Percentiles rank a stretch among this genome's conserved stretches.
phyloP scores from a whole-genome alignment of 1,284 basidiomycete genomes.

The Trichosporon coremiiforme region DNA sequence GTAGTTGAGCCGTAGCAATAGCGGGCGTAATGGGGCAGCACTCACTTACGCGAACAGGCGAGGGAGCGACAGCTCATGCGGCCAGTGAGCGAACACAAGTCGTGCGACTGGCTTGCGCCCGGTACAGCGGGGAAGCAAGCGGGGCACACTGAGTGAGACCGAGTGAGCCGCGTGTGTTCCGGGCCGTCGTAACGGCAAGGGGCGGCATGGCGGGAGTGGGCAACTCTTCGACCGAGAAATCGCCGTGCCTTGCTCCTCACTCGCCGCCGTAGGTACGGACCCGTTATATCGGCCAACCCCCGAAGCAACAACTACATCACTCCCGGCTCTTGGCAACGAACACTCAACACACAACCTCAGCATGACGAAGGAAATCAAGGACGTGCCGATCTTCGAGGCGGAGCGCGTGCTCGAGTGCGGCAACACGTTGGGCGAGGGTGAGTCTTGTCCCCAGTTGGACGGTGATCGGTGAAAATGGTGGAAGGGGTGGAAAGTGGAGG shows the following conservation, averaged over 20 bases:
- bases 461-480: not conserved
- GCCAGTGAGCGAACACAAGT: no score
- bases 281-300: not conserved
- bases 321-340: not conserved
- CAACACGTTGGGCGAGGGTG: conserved; percentile 51
- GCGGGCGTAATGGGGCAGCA: no score
- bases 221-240: not conserved
- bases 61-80: not conserved
- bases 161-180: not conserved
- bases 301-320: not conserved
- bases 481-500: not conserved
- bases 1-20: not conserved
- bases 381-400: conserved; percentile 39
- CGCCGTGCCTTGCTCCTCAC: not conserved
- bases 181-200: no score
- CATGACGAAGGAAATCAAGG: conserved; percentile 20
- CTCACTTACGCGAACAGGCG: no score
- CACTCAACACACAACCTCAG: not conserved
- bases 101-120: not conserved
- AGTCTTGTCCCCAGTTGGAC: conserved; percentile 7
- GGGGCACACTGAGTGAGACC: not conserved
- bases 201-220: not conserved
- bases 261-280: not conserved
- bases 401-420: conserved; percentile 41
- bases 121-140: not conserved